Evolutionary conservation across 2,329 filamentous ascomycete species (phyloP).

Genomic region (Aureobasidium vineae): DNA sequence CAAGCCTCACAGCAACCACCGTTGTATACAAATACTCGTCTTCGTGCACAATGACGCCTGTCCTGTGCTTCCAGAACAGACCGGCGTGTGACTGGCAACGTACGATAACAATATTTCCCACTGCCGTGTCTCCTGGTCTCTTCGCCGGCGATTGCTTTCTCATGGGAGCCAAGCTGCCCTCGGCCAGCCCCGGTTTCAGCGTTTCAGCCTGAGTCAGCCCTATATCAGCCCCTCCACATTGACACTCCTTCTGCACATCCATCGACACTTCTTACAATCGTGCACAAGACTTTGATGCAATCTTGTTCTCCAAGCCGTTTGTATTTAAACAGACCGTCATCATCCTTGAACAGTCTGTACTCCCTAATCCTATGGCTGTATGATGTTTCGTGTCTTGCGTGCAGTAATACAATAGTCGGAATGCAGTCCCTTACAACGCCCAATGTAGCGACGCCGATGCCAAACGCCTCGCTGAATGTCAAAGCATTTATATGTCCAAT

Average conservation of each 20-base stretch:
- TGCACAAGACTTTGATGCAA: background rate
- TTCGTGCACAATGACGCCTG: background rate
- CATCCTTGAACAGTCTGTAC: background rate
- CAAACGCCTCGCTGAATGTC: conserved; percentile 27
- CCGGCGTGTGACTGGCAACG: background rate
- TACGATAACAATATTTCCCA: background rate
- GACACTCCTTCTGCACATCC: background rate
- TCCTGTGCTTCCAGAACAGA: background rate
- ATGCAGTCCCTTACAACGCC: conserved; percentile 6
- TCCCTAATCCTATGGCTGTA: background rate
- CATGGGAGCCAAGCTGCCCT: background rate
- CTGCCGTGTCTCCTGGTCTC: background rate
- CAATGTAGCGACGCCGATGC: conserved; percentile 16
- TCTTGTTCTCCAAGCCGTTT: background rate
- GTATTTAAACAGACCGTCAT: background rate
- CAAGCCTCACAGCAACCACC: conserved; percentile 21
- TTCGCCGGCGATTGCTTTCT: background rate
- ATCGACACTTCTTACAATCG: no score
- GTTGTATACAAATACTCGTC: background rate
- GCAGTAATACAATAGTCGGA: background rate
- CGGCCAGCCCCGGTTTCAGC: conserved; percentile 19
- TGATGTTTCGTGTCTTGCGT: conserved; percentile 7
- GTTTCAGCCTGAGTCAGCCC: conserved; percentile 21
- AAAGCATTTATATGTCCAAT: background rate
- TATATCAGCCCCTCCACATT: background rate